Percentiles rank a stretch among this genome's conserved stretches.
These are phyloP conservation scores for Aspergillus sp. DNA, from an alignment of 2,329 filamentous ascomycete genomes.

Conservation along the genomic window DNA sequence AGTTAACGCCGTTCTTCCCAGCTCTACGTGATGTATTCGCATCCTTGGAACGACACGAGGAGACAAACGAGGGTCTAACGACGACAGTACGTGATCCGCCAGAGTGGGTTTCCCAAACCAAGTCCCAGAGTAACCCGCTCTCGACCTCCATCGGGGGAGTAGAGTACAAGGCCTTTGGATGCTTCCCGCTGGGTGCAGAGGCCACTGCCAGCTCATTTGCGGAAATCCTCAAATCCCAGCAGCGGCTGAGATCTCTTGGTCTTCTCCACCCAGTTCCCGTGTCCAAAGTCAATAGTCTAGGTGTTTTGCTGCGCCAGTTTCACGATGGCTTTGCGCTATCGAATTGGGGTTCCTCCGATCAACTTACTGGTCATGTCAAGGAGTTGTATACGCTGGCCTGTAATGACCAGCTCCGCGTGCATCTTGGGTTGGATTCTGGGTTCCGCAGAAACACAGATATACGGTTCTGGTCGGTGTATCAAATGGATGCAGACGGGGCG, in stretches of 20 bases:
- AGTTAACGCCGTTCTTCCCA: slow-evolving; percentile 29
- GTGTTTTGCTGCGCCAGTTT: slow-evolving; percentile 31
- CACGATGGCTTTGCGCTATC: slow-evolving; percentile 26
- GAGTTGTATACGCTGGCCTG: slow-evolving; percentile 30
- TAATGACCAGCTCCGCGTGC: slow-evolving; percentile 31
- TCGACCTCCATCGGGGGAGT: slow-evolving; percentile 39
- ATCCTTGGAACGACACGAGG: slow-evolving; percentile 23
- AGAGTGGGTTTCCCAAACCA: slow-evolving; percentile 33
- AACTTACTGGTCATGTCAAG: slow-evolving; percentile 29
- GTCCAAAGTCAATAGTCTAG: slow-evolving; percentile 36
- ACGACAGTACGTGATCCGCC: slow-evolving; percentile 29
- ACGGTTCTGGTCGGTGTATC: slow-evolving; percentile 45
- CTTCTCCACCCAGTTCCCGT: slow-evolving; percentile 42
- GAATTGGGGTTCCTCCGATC: slow-evolving; percentile 18
- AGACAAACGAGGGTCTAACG: slow-evolving; percentile 6
- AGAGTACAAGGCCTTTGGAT: slow-evolving; percentile 44
- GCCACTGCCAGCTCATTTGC: slow-evolving; percentile 43
- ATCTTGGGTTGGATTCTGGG: slow-evolving; percentile 43
- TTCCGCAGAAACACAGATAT: slow-evolving; percentile 37
- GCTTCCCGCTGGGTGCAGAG: slow-evolving; percentile 50
- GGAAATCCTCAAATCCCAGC: slow-evolving; percentile 47
- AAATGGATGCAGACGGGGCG: slow-evolving; percentile 33
- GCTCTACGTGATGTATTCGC: slow-evolving; percentile 24
- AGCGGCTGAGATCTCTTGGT: slow-evolving; percentile 41
- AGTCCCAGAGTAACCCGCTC: slow-evolving; percentile 35